Evolutionary conservation across 306 rosid species (phyloP).

Genomic region (Myrica gale): DNA sequence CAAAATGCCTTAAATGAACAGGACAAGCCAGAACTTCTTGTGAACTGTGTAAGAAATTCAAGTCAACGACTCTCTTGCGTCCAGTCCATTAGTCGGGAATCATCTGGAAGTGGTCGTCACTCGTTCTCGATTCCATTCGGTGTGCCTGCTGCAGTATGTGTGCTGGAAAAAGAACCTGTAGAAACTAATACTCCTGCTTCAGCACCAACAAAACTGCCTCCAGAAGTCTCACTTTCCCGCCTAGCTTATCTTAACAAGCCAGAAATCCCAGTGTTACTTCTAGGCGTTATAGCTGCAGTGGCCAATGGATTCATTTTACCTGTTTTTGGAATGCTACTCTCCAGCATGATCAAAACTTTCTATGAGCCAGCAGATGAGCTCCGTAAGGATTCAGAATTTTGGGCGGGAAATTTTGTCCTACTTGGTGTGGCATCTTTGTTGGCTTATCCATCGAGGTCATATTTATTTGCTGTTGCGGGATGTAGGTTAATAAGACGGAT

Average conservation of each 20-base stretch:
- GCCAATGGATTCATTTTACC: conserved; percentile 52
- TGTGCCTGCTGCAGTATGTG: conserved; percentile 33
- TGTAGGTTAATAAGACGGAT: conserved; percentile 54
- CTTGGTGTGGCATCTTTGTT: conserved; percentile 42
- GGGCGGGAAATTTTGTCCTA: conserved; percentile 58
- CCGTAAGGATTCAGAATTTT: conserved; percentile 54
- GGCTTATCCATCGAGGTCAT: conserved; percentile 45
- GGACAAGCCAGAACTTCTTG: conserved; percentile 28
- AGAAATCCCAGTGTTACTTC: conserved; percentile 56
- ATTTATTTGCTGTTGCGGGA: conserved; percentile 68
- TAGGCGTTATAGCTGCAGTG: conserved; percentile 59
- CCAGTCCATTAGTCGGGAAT: conserved; percentile 49
- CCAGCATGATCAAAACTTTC: conserved; percentile 50
- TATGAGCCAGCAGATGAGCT: conserved; percentile 56
- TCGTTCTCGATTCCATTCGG: conserved; percentile 43
- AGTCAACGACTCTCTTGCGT: conserved; percentile 39
- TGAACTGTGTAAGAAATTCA: conserved; percentile 38
- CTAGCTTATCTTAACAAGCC: conserved; percentile 76
- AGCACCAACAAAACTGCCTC: conserved; percentile 26
- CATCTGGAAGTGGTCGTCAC: conserved; percentile 53
- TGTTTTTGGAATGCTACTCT: conserved; percentile 43
- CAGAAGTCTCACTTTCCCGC: conserved; percentile 42
- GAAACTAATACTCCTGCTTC: conserved; percentile 28
- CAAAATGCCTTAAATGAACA: conserved; percentile 32
- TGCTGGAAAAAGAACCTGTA: conserved; percentile 31